phyloP scores from a whole-genome alignment of 768 basidiomycete species.

The Leccinum boreale region DNA sequence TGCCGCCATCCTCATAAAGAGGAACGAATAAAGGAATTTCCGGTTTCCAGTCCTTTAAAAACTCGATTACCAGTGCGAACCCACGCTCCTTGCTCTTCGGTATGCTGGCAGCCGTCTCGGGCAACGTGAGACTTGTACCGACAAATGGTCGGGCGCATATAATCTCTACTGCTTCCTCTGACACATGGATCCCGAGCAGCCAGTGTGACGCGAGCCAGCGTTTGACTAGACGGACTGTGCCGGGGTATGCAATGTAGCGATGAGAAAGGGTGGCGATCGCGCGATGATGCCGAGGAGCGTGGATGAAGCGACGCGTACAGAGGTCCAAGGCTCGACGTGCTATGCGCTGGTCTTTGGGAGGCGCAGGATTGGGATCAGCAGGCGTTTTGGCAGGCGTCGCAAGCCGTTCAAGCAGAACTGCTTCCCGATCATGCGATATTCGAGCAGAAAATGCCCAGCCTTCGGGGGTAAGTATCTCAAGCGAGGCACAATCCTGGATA shows the following conservation, averaged over 20 bases:
- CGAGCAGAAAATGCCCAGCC: constrained; percentile 86
- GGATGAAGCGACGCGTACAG: constrained; percentile 70
- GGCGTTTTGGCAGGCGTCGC: constrained; percentile 41
- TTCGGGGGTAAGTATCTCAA: constrained; percentile 75
- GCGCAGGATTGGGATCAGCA: constrained; percentile 2
- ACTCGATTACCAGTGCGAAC: constrained; percentile 69
- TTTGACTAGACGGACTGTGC: constrained; percentile 85
- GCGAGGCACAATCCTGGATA: constrained; percentile 62
- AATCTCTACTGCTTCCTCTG: constrained; percentile 79
- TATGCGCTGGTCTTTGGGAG: constrained; percentile 45
- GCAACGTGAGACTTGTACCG: constrained; percentile 36
- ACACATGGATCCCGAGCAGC: constrained; percentile 72
- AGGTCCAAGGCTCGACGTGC: constrained; percentile 56
- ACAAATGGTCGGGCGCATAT: constrained; percentile 80
- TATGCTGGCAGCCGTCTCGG: constrained; percentile 39
- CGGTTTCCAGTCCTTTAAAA: constrained; percentile 85
- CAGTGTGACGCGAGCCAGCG: constrained; percentile 92
- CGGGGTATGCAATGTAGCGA: constrained; percentile 72
- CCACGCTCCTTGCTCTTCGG: constrained; percentile 79
- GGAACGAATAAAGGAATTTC: constrained; percentile 71
- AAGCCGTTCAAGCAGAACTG: constrained; percentile 68
- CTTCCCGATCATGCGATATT: constrained; percentile 88
- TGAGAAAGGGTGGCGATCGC: constrained; percentile 79
- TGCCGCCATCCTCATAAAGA: constrained; percentile 45
- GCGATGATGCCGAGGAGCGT: constrained; percentile 81